Percentiles rank a stretch among this genome's conserved stretches.
These are phyloP conservation scores for Suhomyces chickasaworum DNA, from an alignment of 1,139 yeast species.

Conservation along the genomic window DNA sequence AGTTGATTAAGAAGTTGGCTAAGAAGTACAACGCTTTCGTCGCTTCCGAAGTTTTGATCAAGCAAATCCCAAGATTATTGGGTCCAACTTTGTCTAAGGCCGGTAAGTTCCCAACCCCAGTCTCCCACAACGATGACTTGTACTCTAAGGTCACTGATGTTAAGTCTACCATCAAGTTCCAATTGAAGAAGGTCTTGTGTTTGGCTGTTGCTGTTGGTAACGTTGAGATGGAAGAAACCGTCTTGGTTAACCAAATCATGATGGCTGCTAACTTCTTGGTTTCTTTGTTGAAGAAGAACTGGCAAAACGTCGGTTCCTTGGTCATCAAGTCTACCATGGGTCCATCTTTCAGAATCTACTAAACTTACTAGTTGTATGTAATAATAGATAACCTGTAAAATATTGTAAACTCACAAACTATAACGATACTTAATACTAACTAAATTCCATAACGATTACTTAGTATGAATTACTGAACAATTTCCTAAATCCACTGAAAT, in stretches of 20 bases:
- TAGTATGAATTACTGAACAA: too few species aligned
- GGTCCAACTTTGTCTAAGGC: conserved; percentile 99
- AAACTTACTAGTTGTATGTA: conserved; percentile 34
- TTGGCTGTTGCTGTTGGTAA: conserved; percentile 96
- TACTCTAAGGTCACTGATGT: conserved; percentile 95
- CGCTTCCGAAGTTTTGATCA: conserved; percentile 98
- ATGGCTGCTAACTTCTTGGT: conserved; percentile 99
- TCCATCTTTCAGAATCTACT: conserved; percentile 99
- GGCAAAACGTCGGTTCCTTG: conserved; percentile 99
- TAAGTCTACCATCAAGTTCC: conserved; percentile 99
- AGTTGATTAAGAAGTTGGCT: conserved; percentile 98
- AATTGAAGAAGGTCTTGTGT: conserved; percentile 94
- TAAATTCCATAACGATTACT: too few species aligned
- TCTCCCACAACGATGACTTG: conserved; percentile 98
- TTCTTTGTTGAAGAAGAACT: conserved; percentile 99
- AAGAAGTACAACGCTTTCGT: conserved; percentile 99
- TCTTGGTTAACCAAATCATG: conserved; percentile 96
- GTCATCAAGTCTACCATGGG: conserved; percentile 99
- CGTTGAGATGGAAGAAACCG: conserved; percentile 98
- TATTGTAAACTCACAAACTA: too few species aligned
- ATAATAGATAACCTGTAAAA: conserved; percentile 5
- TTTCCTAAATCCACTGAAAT: too few species aligned
- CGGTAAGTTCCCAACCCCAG: conserved; percentile 99
- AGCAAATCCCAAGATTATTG: conserved; percentile 99
- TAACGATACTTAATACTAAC: too few species aligned